Conservation (phyloP, 257 asterid species). For the Fraxinus excelsior region DNA sequence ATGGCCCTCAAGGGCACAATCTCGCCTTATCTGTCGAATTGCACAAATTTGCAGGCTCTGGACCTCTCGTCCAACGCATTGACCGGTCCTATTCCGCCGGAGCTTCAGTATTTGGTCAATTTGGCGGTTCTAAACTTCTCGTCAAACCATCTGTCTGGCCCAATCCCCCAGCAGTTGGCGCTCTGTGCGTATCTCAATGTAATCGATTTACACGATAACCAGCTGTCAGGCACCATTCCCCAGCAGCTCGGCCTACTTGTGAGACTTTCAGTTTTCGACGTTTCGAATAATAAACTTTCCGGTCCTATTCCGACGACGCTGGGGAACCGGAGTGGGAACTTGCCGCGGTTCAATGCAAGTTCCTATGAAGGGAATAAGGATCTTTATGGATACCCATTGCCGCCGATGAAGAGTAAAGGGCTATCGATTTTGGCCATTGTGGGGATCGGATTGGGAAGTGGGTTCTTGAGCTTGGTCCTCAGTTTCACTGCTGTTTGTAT, state of each 20-base stretch:
- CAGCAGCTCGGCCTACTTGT: conserved; percentile 76
- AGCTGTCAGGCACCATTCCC: conserved; percentile 67
- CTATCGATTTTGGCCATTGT: conserved; percentile 69
- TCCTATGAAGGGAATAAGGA: conserved; percentile 80
- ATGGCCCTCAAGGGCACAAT: conserved; percentile 71
- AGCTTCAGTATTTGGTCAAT: conserved; percentile 69
- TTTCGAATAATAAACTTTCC: conserved; percentile 64
- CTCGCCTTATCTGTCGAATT: conserved; percentile 85
- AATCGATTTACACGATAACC: conserved; percentile 84
- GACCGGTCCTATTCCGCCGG: conserved; percentile 77
- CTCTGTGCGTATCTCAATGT: conserved; percentile 85
- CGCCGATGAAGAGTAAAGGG: conserved; percentile 67
- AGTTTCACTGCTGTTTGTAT: conserved; percentile 90
- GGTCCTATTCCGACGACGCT: conserved; percentile 75
- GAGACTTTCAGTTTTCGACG: conserved; percentile 75
- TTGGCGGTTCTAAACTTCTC: conserved; percentile 86
- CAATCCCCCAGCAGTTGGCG: conserved; percentile 69
- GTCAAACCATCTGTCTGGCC: conserved; percentile 62
- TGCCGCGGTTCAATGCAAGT: conserved; percentile 75
- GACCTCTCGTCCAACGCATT: conserved; percentile 84
- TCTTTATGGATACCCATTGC: conserved; percentile 80
- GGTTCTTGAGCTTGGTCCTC: conserved; percentile 73
- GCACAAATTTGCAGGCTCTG: conserved; percentile 86
- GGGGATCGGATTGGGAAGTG: conserved; percentile 96
- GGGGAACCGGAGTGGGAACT: conserved; percentile 72